A percentile compares a stretch with the other conserved stretches of the same genome.
Conservation (phyloP, 495 filamentous ascomycete species). For the Tuber umbilicatum region DNA sequence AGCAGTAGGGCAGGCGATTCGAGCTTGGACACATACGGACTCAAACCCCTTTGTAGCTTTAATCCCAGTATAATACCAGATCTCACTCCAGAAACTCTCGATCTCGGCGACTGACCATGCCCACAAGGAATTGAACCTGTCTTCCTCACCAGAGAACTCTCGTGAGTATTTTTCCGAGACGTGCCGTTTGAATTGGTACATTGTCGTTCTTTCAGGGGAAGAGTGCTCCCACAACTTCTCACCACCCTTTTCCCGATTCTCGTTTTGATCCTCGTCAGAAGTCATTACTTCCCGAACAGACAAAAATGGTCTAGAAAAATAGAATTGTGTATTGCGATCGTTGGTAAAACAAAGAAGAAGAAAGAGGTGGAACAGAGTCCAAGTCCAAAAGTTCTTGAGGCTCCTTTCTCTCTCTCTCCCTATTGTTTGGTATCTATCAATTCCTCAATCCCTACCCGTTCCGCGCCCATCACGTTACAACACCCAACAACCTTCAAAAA, state of each 20-base stretch:
- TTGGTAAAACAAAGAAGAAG: not conserved
- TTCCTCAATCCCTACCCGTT: not conserved
- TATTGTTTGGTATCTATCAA: not conserved
- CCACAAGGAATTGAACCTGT: conserved; percentile 62
- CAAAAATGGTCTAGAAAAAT: not conserved
- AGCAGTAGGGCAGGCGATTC: not conserved
- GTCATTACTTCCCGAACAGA: not conserved
- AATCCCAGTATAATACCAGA: conserved; percentile 75
- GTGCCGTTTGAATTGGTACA: conserved; percentile 61
- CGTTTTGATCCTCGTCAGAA: not conserved
- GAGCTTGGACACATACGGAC: not conserved
- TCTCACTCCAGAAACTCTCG: conserved; percentile 71
- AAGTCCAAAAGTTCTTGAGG: not conserved
- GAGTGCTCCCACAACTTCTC: conserved; percentile 64
- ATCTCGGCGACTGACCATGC: conserved; percentile 77
- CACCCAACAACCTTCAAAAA: not conserved
- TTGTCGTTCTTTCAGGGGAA: conserved; percentile 59
- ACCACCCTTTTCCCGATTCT: not conserved
- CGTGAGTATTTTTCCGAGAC: conserved; percentile 62
- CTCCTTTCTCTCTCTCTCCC: not conserved
- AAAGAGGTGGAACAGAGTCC: not conserved
- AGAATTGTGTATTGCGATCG: not conserved
- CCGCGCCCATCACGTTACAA: not conserved
- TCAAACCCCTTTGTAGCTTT: conserved; percentile 51
- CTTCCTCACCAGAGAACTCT: conserved; percentile 46